Conservation (phyloP, 148 eudicot species). For the Fagopyrum tataricum region DNA sequence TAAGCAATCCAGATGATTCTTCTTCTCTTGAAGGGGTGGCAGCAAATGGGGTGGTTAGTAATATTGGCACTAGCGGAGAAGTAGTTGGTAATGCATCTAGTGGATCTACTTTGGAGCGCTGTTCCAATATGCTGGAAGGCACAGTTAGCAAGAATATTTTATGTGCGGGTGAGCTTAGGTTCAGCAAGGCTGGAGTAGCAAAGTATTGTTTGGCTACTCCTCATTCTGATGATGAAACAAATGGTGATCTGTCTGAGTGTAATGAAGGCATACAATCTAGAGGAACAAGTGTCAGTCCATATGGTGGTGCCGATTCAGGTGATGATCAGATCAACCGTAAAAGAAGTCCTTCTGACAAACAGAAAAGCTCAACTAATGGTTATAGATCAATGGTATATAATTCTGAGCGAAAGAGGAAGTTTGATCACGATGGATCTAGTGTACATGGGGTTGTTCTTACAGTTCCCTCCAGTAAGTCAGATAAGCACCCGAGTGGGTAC, state of each 20-base stretch:
- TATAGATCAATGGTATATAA: slow-evolving; percentile 24
- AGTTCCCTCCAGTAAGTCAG: slow-evolving; percentile 22
- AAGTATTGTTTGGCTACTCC: slow-evolving; percentile 8
- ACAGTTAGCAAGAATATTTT: slow-evolving; percentile 16
- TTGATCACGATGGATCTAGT: slow-evolving; percentile 21
- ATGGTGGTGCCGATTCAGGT: slow-evolving; percentile 13
- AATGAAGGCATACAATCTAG: slow-evolving; percentile 23
- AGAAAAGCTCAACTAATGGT: slow-evolving; percentile 33
- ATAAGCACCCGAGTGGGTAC: slow-evolving; percentile 23
- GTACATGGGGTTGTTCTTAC: slow-evolving; percentile 22
- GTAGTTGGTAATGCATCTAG: slow-evolving; percentile 22
- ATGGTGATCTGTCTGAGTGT: slow-evolving; percentile 13
- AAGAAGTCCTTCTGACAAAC: slow-evolving; percentile 26
- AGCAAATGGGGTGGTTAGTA: slow-evolving; percentile 28
- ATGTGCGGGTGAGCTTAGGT: not conserved
- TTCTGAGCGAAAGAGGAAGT: slow-evolving; percentile 33
- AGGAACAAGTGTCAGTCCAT: slow-evolving; percentile 34
- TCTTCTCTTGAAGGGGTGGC: slow-evolving; percentile 27
- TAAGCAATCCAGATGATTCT: slow-evolving; percentile 25
- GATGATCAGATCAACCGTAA: slow-evolving; percentile 12
- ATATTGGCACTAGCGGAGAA: slow-evolving; percentile 21
- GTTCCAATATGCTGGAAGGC: slow-evolving; percentile 25
- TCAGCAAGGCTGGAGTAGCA: not conserved
- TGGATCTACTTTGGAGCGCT: slow-evolving; percentile 29
- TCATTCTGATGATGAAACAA: slow-evolving; percentile 17